Base-by-base conservation (phyloP, 108 stramenopile genomes). In the Pseudonitzschia delicatissima region DNA sequence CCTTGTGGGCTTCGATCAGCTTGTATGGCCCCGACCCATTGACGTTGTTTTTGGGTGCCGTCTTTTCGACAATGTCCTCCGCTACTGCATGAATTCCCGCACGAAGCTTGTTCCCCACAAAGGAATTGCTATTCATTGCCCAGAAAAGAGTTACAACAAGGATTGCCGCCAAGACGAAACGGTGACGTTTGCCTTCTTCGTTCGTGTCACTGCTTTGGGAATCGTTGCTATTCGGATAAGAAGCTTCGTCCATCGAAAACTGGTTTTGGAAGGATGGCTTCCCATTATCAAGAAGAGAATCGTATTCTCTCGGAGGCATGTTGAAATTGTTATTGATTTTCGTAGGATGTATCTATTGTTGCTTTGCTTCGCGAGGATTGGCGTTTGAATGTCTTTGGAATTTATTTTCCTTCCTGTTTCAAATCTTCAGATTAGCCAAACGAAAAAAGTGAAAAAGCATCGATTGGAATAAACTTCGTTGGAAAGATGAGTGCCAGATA, bases 1-100 rank as follows among this genome's bases (percentile, higher is more conserved):
- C 86, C 27, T 66, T 66, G 27, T 90, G 88, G 42, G 52, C 47
- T 59, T 87, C 88, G 15, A 85, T 48, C 12, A 89, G 65, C 26
- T 66, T 71, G 74, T 86, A 89, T 15, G 73, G 67, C 6, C 88
- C 88, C 8, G 79, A 53, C 0, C 81, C 53, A 18, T 48, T 18
- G 20, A 6, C 21, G 29, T 55, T 27, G 29, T 27, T 27, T 4
- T 4, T 13, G 31, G 47, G 32, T 15, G 29, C 53, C 12, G 53
- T 55, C 4, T 13, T 17, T 0, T 55, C 31, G 31, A 29, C 53
- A 23, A 55, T 5, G 3, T 27, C 32, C 32, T 31, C 32, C 11
- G 53, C 53, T n/a, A 55, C n/a, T 5, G 29, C 4, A 27, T 55
- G 53, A n/a, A 55, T 55, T 28, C 32, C 20, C 0, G 53, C 28